A percentile compares a stretch with the other conserved stretches of the same genome.
Conservation (phyloP, 805 yeast genomes). For the Jamesozyma spencerorum region DNA sequence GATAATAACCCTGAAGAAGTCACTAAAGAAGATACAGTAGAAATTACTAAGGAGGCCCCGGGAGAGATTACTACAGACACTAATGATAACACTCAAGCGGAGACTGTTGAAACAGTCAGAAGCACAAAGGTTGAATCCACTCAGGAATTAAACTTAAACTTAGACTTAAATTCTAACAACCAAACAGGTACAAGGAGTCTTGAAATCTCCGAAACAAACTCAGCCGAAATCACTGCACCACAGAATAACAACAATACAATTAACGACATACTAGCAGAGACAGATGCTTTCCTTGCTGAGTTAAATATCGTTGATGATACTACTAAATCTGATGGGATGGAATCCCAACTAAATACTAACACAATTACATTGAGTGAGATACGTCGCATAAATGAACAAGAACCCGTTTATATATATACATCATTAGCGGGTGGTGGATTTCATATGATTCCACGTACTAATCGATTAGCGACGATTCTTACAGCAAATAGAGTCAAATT, state of each 20-base stretch:
- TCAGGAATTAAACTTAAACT: too few relatives aligned
- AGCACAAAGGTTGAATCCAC: neutral
- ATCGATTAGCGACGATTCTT: slow-evolving; percentile 62
- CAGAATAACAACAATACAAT: too few relatives aligned
- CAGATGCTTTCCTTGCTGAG: slow-evolving; percentile 25
- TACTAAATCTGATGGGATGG: too few relatives aligned
- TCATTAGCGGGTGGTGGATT: slow-evolving; percentile 81
- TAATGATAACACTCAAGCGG: neutral
- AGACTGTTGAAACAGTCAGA: neutral
- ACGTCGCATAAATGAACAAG: slow-evolving; percentile 29
- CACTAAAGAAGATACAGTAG: too few relatives aligned
- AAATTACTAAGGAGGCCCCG: too few relatives aligned
- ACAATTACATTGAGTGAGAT: slow-evolving; percentile 12
- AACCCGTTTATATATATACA: slow-evolving; percentile 70
- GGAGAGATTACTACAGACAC: too few relatives aligned
- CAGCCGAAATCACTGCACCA: too few relatives aligned
- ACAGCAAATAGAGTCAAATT: slow-evolving; percentile 64
- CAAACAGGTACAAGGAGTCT: too few relatives aligned
- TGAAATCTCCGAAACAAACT: too few relatives aligned
- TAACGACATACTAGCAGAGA: slow-evolving; percentile 22
- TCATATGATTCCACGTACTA: slow-evolving; percentile 70
- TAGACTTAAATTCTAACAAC: too few relatives aligned
- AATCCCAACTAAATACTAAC: too few relatives aligned
- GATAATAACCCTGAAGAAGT: too few relatives aligned
- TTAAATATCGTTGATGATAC: slow-evolving; percentile 21